Conservation (phyloP, 1,139 yeast genomes). For the Geotrichum klebahnii region DNA sequence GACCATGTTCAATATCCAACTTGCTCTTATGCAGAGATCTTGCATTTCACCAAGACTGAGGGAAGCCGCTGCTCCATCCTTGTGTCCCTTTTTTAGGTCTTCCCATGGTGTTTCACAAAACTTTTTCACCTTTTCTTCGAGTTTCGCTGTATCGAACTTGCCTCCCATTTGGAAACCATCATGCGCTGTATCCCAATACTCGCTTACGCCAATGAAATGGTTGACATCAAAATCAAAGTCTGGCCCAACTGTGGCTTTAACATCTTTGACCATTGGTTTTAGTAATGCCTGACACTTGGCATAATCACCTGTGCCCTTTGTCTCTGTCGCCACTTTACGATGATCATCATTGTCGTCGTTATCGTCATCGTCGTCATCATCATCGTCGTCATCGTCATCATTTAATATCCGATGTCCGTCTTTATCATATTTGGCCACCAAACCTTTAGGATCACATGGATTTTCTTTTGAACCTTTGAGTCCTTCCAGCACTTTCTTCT, state of each 20-base stretch:
- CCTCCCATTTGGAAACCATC: conserved; percentile 45
- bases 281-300: conserved; percentile 51
- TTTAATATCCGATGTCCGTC: conserved; percentile 13
- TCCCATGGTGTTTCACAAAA: conserved; percentile 49
- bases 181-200: conserved; percentile 73
- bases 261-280: conserved; percentile 46
- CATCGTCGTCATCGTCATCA: conserved; percentile 10
- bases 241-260: conserved; percentile 46
- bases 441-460: conserved; percentile 47
- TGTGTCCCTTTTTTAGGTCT: conserved; percentile 38
- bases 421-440: conserved; percentile 14
- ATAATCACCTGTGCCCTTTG: conserved; percentile 60
- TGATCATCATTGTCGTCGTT: conserved; percentile 11
- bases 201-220: conserved; percentile 74
- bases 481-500: conserved; percentile 45
- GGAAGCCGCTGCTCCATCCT: conserved; percentile 28
- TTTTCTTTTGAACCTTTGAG: conserved; percentile 34
- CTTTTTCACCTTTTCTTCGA: conserved; percentile 46
- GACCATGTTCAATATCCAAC: conserved; percentile 67
- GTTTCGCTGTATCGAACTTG: conserved; percentile 38
- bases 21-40: conserved; percentile 60
- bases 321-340: conserved; percentile 22
- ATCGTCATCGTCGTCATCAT: conserved; percentile 38
- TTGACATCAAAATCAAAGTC: conserved; percentile 63
- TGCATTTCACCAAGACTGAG: conserved; percentile 45